phyloP scores from a whole-genome alignment of 208 protist species.

The Wallacemonas sp. region DNA sequence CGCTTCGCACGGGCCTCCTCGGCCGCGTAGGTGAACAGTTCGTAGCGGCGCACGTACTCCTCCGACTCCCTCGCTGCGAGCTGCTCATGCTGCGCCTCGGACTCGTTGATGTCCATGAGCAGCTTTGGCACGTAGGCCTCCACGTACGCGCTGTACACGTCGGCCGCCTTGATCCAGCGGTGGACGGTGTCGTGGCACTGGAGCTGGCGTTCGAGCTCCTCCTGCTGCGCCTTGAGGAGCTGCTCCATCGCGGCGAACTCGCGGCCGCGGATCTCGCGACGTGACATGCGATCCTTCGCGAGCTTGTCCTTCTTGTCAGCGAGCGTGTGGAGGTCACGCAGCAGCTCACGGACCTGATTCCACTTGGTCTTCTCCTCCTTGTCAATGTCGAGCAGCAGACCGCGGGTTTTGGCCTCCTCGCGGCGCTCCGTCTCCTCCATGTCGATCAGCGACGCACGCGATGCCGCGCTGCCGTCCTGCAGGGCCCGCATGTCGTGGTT shows the following conservation, averaged over 20 bases:
- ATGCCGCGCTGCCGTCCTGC: constrained; percentile 24
- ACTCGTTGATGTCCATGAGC: constrained; percentile 82
- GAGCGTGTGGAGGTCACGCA: constrained; percentile 38
- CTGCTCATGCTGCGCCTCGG: constrained; percentile 74
- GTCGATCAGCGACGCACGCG: constrained; percentile 28
- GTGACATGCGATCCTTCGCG: constrained; percentile 56
- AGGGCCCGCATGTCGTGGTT: constrained; percentile 50
- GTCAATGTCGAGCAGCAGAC: constrained; percentile 38
- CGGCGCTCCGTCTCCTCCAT: constrained; percentile 38
- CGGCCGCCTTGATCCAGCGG: constrained; percentile 45
- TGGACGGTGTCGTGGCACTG: constrained; percentile 54
- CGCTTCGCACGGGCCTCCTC: constrained; percentile 81
- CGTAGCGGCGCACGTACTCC: constrained; percentile 70
- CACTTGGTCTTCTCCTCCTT: constrained; percentile 47
- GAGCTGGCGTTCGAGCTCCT: constrained; percentile 44
- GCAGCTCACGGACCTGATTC: constrained; percentile 36
- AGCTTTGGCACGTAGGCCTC: constrained; percentile 91
- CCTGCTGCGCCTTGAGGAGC: constrained; percentile 45
- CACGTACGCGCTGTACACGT: constrained; percentile 80
- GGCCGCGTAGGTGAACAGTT: constrained; percentile 76
- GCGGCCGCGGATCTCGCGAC: constrained; percentile 51
- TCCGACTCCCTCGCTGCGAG: constrained; percentile 70
- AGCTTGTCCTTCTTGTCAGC: constrained; percentile 49
- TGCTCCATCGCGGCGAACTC: constrained; percentile 40
- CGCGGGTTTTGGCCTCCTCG: constrained; percentile 31